phyloP scores from a whole-genome alignment of 1,139 yeast genomes.

The Blastobotrys persicus region DNA sequence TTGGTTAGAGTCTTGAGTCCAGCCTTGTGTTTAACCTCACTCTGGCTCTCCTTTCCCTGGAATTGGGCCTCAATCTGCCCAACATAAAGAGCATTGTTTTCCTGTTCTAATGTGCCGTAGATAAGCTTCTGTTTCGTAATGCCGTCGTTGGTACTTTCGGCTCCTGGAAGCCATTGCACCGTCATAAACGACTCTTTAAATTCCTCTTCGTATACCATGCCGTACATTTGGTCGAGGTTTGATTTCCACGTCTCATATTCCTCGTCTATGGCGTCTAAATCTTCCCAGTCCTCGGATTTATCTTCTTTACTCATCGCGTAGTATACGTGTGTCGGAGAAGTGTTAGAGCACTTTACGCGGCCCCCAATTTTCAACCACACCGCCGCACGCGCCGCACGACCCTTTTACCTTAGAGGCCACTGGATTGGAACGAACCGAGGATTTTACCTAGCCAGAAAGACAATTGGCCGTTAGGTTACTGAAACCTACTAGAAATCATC shows the following conservation, averaged over 20 bases:
- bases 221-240: constrained; percentile 12
- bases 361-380: not conserved
- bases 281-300: constrained; percentile 8
- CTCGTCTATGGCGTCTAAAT: constrained; percentile 4
- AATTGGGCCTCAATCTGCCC: not conserved
- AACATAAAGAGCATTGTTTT: not conserved
- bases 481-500: no score
- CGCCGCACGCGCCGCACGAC: no score
- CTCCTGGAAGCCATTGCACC: constrained; percentile 19
- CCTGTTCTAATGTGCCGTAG: constrained; percentile 12
- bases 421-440: no score
- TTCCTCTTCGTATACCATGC: constrained; percentile 12
- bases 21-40: constrained; percentile 4
- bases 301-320: constrained; percentile 2
- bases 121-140: constrained; percentile 10
- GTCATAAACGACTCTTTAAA: constrained; percentile 13
- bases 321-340: not conserved
- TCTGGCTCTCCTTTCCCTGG: not conserved
- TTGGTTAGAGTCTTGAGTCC: constrained; percentile 59
- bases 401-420: no score
- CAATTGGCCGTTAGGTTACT: no score
- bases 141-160: not conserved
- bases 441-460: no score
- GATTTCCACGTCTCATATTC: constrained; percentile 16
- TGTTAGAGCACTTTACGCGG: not conserved